phyloP scores from a whole-genome alignment of 805 yeast species.

The Trichomonascus vanleenenianus region DNA sequence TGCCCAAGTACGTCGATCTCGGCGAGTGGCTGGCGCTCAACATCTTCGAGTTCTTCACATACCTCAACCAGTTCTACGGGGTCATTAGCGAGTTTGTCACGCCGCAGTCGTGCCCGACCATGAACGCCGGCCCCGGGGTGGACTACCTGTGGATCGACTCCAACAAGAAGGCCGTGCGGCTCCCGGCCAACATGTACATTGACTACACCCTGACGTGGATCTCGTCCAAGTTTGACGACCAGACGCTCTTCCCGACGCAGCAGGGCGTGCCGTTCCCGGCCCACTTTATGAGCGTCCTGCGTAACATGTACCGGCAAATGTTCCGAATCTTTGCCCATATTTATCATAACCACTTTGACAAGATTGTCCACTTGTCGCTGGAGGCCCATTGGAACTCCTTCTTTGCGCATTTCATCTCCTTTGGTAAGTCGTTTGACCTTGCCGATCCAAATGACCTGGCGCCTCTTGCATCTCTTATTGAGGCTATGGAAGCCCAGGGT shows the following conservation, averaged over 20 bases:
- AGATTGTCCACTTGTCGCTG: slow-evolving; percentile 78
- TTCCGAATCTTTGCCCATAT: slow-evolving; percentile 93
- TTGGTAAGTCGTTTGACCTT: slow-evolving; percentile 74
- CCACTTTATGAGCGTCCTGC: slow-evolving; percentile 70
- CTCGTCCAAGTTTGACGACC: slow-evolving; percentile 79
- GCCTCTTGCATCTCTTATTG: slow-evolving; percentile 72
- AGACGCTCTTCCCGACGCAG: slow-evolving; percentile 83
- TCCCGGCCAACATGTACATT: slow-evolving; percentile 90
- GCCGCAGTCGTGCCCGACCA: slow-evolving; percentile 80
- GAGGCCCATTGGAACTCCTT: slow-evolving; percentile 99
- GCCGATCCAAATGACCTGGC: slow-evolving; percentile 72
- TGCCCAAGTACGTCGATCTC: slow-evolving; percentile 89
- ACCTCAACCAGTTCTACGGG: slow-evolving; percentile 80
- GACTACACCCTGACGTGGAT: slow-evolving; percentile 91
- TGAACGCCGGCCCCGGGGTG: slow-evolving; percentile 92
- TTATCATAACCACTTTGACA: slow-evolving; percentile 91
- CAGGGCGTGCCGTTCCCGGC: slow-evolving; percentile 86
- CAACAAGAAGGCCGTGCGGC: slow-evolving; percentile 68
- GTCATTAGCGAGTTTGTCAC: slow-evolving; percentile 88
- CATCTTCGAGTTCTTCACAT: slow-evolving; percentile 80
- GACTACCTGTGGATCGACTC: slow-evolving; percentile 88
- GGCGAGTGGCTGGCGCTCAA: slow-evolving; percentile 96
- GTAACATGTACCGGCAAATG: slow-evolving; percentile 84
- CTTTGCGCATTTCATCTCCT: slow-evolving; percentile 88
- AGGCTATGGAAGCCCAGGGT: slow-evolving; percentile 76